Base-by-base conservation (phyloP, 345 rosid genomes). In the Moricandia moricandioides region DNA sequence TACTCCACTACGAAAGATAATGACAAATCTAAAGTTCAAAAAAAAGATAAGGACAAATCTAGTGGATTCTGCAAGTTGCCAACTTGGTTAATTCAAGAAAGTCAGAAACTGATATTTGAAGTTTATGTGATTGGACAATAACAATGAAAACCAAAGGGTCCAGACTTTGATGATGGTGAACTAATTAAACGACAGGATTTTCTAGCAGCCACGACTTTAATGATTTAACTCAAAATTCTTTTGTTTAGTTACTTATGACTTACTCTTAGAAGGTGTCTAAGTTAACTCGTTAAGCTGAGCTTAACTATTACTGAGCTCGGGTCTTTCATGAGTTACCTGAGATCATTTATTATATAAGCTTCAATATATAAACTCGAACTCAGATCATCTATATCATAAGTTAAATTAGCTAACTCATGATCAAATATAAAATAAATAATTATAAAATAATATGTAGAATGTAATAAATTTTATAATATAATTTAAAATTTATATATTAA, bases 51-150 rank as follows among this genome's bases (percentile, higher is more conserved):
- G 57, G 77, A 58, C 68, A 71, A 78, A 71, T 65, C 37, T 65
- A 71, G 69, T 60, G 65, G 67, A 6, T 21, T 29, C 58, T 77
- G 45, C 81, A 78, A 78, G 65, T 67, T 67, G 77, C 81, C 73
- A 78, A 78, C 73, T 72, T 72, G 69, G 33, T 43, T 64, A 40
- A 5, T 11, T 37, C 11, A 29, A 13, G 24, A 67, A 52, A 8
- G 35, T 54, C 43, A 34, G 55, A 60, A 78, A 71, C 34, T 37
- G 58, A 16, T 24, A 3, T 13, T 47, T 27, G n/a, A 6, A 0
- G 40, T 63, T 71, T 56, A 45, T 63, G 58, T 71, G n/a, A 71
- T 49, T 71, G 81, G 76, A 26, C 1, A 3, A 71, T 26, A 49
- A 45, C 16, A 13, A 45, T 45, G 13, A 31, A 56, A 26, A 18